phyloP scores from a whole-genome alignment of 2,329 filamentous ascomycete genomes.

The Aspergillus melleus region DNA sequence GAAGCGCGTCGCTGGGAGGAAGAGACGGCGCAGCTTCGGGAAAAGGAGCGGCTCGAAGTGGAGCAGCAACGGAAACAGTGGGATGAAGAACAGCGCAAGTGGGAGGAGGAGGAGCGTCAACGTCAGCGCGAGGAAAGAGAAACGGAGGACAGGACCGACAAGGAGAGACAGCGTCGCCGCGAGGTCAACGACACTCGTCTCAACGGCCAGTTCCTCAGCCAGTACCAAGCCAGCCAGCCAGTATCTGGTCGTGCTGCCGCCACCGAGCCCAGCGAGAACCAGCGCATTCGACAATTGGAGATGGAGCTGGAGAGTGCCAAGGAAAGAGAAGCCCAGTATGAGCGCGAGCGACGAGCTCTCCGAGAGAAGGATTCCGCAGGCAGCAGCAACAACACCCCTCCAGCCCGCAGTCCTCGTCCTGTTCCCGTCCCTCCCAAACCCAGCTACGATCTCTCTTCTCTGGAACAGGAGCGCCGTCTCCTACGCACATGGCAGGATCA shows the following conservation, averaged over 20 bases:
- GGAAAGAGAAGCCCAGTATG: constrained; percentile 65
- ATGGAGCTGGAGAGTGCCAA: constrained; percentile 67
- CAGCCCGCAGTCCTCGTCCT: constrained; percentile 32
- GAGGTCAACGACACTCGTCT: constrained; percentile 66
- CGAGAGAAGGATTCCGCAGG: constrained; percentile 20
- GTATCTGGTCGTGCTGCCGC: constrained; percentile 40
- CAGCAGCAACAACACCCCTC: constrained; percentile 12
- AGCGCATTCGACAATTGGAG: constrained; percentile 78
- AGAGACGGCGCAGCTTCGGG: constrained; percentile 48
- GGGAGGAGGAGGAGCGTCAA: constrained; percentile 74
- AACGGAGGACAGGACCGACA: constrained; percentile 64
- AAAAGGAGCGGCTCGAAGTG: constrained; percentile 49
- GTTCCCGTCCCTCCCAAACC: constrained; percentile 37
- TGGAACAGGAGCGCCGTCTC: constrained; percentile 60
- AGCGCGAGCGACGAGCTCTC: constrained; percentile 59
- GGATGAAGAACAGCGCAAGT: constrained; percentile 61
- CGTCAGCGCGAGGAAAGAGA: constrained; percentile 72
- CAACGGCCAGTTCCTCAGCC: constrained; percentile 80
- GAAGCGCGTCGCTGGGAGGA: constrained; percentile 51
- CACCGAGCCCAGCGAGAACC: constrained; percentile 57
- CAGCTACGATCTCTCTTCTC: constrained; percentile 59
- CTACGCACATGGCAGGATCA: constrained; percentile 55
- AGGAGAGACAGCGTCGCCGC: constrained; percentile 64
- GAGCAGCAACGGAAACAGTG: constrained; percentile 50
- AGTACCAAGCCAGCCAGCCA: constrained; percentile 75